phyloP scores from a whole-genome alignment of 2,329 filamentous ascomycete species.

The Xylaria sp. region DNA sequence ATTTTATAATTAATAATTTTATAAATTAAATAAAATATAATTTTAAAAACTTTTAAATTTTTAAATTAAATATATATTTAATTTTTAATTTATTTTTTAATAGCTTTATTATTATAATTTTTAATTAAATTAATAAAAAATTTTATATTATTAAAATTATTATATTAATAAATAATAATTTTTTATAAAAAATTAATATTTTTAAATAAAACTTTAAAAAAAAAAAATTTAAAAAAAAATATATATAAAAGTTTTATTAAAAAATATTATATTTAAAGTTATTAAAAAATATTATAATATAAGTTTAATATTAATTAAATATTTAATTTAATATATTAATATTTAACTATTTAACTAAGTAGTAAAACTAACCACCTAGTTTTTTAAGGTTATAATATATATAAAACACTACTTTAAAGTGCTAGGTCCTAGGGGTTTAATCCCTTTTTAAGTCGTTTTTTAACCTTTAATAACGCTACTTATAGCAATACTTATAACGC shows the following conservation, averaged over 20 bases:
- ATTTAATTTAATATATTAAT: slow-evolving; percentile 3
- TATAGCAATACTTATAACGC: too few species aligned
- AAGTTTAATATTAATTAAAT: background rate
- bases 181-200: slow-evolving; percentile 7
- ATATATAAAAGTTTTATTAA: background rate
- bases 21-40: background rate
- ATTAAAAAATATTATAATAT: background rate
- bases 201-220: too few species aligned
- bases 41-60: background rate
- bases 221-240: background rate
- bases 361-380: too few species aligned
- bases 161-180: background rate
- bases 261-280: background rate
- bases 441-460: too few species aligned
- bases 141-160: background rate
- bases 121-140: slow-evolving; percentile 6
- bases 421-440: too few species aligned
- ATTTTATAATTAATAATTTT: slow-evolving; percentile 2
- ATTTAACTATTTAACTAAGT: too few species aligned
- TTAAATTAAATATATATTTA: background rate
- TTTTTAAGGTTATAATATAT: too few species aligned
- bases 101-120: too few species aligned
- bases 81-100: background rate
- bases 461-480: too few species aligned
- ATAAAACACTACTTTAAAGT: too few species aligned